These are phyloP conservation scores for Pichia sp. DNA, from an alignment of 1,139 yeast genomes.

Conservation along the genomic window DNA sequence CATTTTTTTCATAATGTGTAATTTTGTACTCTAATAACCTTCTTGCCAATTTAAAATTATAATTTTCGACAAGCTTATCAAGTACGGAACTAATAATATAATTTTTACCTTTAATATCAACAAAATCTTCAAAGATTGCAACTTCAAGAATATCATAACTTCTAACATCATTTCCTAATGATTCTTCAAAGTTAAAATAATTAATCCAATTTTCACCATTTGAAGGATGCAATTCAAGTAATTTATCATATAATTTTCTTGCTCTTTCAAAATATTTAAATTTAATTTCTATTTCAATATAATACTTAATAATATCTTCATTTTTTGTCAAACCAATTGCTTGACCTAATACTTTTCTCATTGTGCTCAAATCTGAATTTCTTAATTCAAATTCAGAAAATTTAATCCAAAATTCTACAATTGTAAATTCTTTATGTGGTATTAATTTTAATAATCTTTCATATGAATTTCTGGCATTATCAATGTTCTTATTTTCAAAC, in stretches of 20 bases:
- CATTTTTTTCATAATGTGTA: constrained; percentile 22
- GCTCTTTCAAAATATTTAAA: constrained; percentile 76
- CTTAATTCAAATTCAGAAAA: constrained; percentile 74
- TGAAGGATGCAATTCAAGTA: constrained; percentile 49
- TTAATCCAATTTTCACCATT: constrained; percentile 44
- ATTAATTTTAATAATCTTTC: constrained; percentile 41
- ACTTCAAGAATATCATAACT: constrained; percentile 55
- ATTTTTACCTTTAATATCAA: constrained; percentile 24
- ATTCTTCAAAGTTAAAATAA: constrained; percentile 64
- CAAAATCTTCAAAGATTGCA: constrained; percentile 37
- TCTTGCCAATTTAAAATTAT: constrained; percentile 54
- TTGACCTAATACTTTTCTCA: constrained; percentile 68
- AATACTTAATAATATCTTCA: constrained; percentile 51
- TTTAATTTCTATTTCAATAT: constrained; percentile 50
- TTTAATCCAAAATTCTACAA: constrained; percentile 69
- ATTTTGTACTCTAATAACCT: constrained; percentile 39
- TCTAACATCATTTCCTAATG: constrained; percentile 65
- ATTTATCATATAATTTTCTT: constrained; percentile 63
- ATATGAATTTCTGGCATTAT: constrained; percentile 48
- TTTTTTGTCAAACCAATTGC: constrained; percentile 66
- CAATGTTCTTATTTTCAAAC: constrained; percentile 37
- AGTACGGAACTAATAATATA: constrained; percentile 43
- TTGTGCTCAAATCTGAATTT: constrained; percentile 40
- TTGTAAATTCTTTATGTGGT: constrained; percentile 57
- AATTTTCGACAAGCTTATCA: constrained; percentile 54